A percentile compares a stretch with the other conserved stretches of the same genome.
Evolutionary conservation across 2,329 filamentous ascomycete species (phyloP).

Genomic region (Lasiodiplodia gonubiensis): DNA sequence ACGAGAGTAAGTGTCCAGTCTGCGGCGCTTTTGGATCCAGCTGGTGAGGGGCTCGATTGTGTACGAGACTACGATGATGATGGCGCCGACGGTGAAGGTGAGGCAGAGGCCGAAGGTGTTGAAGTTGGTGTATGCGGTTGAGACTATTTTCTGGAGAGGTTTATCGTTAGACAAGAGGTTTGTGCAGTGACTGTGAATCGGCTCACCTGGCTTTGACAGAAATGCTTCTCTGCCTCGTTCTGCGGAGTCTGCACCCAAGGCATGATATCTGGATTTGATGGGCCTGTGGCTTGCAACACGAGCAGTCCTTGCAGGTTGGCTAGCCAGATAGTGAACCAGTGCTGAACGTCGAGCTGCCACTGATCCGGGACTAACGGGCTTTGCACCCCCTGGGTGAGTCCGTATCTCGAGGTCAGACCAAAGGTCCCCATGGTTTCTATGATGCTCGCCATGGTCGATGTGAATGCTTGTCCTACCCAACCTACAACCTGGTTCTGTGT

Average conservation of each 20-base stretch:
- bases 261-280: too few species aligned
- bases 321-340: conserved; percentile 25
- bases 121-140: conserved; percentile 32
- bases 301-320: conserved; percentile 26
- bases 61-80: conserved; percentile 34
- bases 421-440: not conserved
- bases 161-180: too few species aligned
- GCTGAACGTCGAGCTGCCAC: conserved; percentile 32
- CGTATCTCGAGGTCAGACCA: conserved; percentile 19
- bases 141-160: conserved; percentile 22
- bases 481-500: not conserved
- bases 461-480: not conserved
- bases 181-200: too few species aligned
- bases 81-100: conserved; percentile 33
- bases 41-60: conserved; percentile 18
- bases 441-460: not conserved
- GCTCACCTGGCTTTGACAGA: too few species aligned
- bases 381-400: conserved; percentile 15
- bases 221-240: too few species aligned
- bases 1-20: conserved; percentile 25
- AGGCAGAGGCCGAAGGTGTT: conserved; percentile 36
- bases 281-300: not conserved
- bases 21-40: conserved; percentile 27
- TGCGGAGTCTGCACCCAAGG: too few species aligned
- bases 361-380: conserved; percentile 24